Conservation (phyloP, 345 rosid genomes). For the Rhizophora mangle region DNA sequence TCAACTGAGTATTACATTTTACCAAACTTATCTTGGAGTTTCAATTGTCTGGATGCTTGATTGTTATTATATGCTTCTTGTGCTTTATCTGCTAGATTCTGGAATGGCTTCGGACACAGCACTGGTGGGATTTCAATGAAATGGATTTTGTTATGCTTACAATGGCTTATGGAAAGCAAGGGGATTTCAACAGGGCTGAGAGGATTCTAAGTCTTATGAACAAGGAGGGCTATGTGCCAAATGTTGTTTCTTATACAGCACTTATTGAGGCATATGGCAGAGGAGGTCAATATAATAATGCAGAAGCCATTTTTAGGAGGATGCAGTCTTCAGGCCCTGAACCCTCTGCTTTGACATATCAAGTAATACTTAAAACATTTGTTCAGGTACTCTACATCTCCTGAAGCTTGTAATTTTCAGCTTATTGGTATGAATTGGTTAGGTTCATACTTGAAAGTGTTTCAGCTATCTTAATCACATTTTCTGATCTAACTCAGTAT, state of each 20-base stretch:
- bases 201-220: slow-evolving; percentile 61
- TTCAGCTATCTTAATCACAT: too few species aligned
- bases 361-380: slow-evolving; percentile 75
- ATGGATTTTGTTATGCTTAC: slow-evolving; percentile 86
- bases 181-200: slow-evolving; percentile 83
- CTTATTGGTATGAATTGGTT: neutral
- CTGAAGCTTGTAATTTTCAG: neutral
- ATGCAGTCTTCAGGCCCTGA: slow-evolving; percentile 91
- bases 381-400: slow-evolving; percentile 50
- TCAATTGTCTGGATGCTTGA: neutral
- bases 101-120: slow-evolving; percentile 83
- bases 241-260: slow-evolving; percentile 80
- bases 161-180: slow-evolving; percentile 85
- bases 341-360: slow-evolving; percentile 93
- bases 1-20: too few species aligned
- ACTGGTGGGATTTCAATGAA: slow-evolving; percentile 91
- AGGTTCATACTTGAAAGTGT: too few species aligned
- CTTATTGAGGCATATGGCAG: slow-evolving; percentile 95
- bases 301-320: slow-evolving; percentile 90
- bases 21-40: neutral
- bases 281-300: slow-evolving; percentile 78
- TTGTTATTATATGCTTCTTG: neutral
- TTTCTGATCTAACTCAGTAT: too few species aligned
- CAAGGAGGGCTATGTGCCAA: slow-evolving; percentile 66
- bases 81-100: slow-evolving; percentile 55